phyloP scores from a whole-genome alignment of 805 yeast species.

The Naumovozyma dairenensis region DNA sequence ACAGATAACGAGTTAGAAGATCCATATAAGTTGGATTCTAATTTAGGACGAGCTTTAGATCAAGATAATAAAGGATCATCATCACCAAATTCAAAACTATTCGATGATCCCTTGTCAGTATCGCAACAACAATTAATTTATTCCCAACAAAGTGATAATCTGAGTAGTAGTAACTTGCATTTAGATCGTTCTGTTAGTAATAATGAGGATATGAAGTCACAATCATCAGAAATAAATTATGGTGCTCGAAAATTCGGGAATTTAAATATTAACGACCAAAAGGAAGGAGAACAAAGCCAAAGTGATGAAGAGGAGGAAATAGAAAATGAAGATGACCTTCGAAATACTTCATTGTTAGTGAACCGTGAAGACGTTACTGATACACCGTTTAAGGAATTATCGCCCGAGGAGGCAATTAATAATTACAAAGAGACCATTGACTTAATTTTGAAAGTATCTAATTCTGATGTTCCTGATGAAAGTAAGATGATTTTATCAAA shows the following conservation, averaged over 20 bases:
- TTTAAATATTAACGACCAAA: background rate
- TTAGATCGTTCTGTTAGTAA: background rate
- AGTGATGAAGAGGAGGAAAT: background rate
- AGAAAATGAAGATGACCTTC: background rate
- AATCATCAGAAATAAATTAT: background rate
- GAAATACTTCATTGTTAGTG: background rate
- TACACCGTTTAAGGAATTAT: background rate
- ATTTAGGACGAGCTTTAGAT: background rate
- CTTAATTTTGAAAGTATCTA: slow-evolving; percentile 8
- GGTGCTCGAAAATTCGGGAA: background rate
- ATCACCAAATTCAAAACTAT: background rate
- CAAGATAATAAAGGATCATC: background rate
- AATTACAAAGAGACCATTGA: slow-evolving; percentile 13
- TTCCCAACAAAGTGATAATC: background rate
- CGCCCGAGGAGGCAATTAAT: slow-evolving; percentile 8
- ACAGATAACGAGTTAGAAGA: slow-evolving; percentile 18
- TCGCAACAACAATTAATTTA: background rate
- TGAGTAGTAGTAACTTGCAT: background rate
- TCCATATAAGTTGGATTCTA: slow-evolving; percentile 4
- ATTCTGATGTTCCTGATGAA: slow-evolving; percentile 2
- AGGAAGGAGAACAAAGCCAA: too few species aligned
- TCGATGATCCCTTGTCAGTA: background rate
- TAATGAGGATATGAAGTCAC: background rate
- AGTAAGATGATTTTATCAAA: slow-evolving; percentile 1
- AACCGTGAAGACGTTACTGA: background rate